Base-by-base conservation (phyloP, 108 stramenopile species). In the Schizochytrium sp. region DNA sequence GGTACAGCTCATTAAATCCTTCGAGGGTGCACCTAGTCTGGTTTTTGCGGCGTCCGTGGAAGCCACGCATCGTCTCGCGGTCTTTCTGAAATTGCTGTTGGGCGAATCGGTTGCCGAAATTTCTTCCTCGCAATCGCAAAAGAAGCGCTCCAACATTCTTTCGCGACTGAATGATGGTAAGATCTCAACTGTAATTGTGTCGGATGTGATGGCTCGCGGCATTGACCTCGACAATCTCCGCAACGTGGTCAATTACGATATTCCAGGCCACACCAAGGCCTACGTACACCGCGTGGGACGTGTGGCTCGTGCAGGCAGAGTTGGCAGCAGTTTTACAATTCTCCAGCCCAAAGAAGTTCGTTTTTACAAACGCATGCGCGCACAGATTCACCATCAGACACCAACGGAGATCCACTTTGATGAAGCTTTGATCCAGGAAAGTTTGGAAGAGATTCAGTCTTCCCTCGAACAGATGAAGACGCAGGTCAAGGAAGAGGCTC, bases 251-350 rank as follows among this genome's bases (percentile, higher is more conserved):
- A 83, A 83, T 23, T 83, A 83, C 28, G 76, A 83, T 34, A 21
- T 83, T 34, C 76, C 76, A 23, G 28, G 76, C 6, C 76, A 28
- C 4, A 8, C 48, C 48, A 21, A 47, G 28, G 45, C 48, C 12
- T 83, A 83, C 51, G 76, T 83, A n/a, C 76, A 83, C 28, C 76
- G 76, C 76, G 76, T 83, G 14, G 76, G 76, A 6, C 76, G 76
- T 12, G 51, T 53, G 14, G 76, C 76, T 6, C 76, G 76, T 12
- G 76, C 76, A 0, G 76, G 76, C 6, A 83, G 76, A 53, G 76
- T 12, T 12, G 76, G 76, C 12, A 83, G 48, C 5, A 53, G 48
- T 1, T 83, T 25, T 2, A 53, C 76, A 53, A 4, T 83, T 1
- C 45, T 83, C 8, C 23, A 83, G 63, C 63, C 34, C 41, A 69